Percentiles rank a stretch among this genome's conserved stretches.
Evolutionary conservation across 2,329 filamentous ascomycete species (phyloP).

Genomic region (Dactylonectria macrodidyma): DNA sequence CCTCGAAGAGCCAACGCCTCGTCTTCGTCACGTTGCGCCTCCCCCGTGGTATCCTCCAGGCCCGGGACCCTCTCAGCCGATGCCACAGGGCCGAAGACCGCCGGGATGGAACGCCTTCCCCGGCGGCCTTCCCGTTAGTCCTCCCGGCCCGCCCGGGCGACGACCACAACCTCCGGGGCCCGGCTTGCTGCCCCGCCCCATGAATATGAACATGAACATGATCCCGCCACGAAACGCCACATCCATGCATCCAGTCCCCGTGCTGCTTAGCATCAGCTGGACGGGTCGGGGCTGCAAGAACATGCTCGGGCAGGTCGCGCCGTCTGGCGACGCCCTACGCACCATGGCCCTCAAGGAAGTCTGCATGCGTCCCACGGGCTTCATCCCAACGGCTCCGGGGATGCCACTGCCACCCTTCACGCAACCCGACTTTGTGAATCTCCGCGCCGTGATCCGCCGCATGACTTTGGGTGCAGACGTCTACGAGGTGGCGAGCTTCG

Average conservation of each 20-base stretch:
- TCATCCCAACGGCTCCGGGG: constrained; percentile 17
- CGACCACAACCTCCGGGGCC: constrained; percentile 17
- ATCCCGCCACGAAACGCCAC: background rate
- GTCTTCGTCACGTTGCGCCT: background rate
- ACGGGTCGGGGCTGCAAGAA: constrained; percentile 48
- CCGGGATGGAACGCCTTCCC: background rate
- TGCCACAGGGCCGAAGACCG: constrained; percentile 6
- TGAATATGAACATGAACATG: background rate
- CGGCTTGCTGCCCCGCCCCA: background rate
- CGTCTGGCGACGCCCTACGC: constrained; percentile 53
- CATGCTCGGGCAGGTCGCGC: constrained; percentile 47
- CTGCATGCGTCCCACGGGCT: constrained; percentile 32
- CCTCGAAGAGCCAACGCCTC: constrained; percentile 7
- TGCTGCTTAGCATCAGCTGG: constrained; percentile 49
- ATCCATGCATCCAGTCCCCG: constrained; percentile 27
- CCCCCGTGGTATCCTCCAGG: background rate
- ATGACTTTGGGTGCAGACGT: constrained; percentile 41
- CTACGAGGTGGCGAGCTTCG: constrained; percentile 46
- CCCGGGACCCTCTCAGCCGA: constrained; percentile 7
- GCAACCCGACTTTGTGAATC: constrained; percentile 12
- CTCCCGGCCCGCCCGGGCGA: constrained; percentile 3
- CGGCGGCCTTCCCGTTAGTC: background rate
- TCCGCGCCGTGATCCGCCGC: constrained; percentile 38
- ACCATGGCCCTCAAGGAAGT: constrained; percentile 41
- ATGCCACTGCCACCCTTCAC: constrained; percentile 21